Base-by-base conservation (phyloP, 192 early-diverging fungal species). In the Entomortierella chlamydospora region DNA sequence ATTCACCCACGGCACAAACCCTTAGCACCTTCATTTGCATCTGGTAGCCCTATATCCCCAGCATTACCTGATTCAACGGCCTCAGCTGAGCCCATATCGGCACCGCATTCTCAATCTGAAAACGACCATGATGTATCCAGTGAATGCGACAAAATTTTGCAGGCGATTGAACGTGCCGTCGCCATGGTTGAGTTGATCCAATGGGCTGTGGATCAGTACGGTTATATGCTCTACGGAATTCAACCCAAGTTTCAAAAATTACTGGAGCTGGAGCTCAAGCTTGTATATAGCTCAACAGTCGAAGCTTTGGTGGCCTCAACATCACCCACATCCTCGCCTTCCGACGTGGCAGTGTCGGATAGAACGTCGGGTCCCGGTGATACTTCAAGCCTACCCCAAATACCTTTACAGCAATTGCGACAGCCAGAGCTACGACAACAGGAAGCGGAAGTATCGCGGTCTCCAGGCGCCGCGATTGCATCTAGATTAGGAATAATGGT, bases 181-280 rank as follows among this genome's bases (percentile, higher is more conserved):
- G 31, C 61, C 0, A 69, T 73, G 67, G 34, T 70, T 1, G 71
- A 70, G 23, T 57, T 72, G 31, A 33, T 88, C 47, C 88, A 89
- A 57, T 85, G 83, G 67, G 80, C 73, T 0, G 80, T 89, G 25
- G 88, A 89, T 70, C 88, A 89, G 50, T 78, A 85, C 18, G 62
- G 67, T 0, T 89, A 87, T 54, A 65, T 64, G 30, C 55, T 88
- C n/a, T 89, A 89, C 31, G 79, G 81, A 8, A 83, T 89, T 11
- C 70, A 72, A 11, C 49, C 62, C 2, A 73, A 83, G 28, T 73
- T 81, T 37, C 88, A 87, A 49, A 54, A 74, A 8, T 58, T 72
- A 4, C 63, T 89, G 2, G 88, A 89, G 57, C 31, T 74, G 23
- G 88, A 89, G 22, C 72, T 87, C 42, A 84, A 84, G 42, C 12